Evolutionary conservation across 2,329 filamentous ascomycete species (phyloP), one percentile per base, ranked within the genome.

Genomic region (Whalleya microplaca): DNA sequence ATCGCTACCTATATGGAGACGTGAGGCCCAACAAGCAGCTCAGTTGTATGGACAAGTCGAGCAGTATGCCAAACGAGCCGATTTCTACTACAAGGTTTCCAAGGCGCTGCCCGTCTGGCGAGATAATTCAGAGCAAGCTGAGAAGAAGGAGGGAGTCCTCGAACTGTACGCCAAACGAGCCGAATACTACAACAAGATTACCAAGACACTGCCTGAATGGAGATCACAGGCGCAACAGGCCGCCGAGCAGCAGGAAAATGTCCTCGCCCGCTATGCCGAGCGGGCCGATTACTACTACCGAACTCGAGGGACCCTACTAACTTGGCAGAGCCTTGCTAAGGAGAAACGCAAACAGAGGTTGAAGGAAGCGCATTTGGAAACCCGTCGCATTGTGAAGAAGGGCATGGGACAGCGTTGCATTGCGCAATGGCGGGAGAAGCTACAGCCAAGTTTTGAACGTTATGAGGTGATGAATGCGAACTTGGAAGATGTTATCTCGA

Each of bases 351-450:
- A 69, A 54, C 56, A 66, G 37, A 68, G 61, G 41, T 55, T 72
- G 14, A 70, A 61, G 48, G 68, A 72, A 23, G 68, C 70, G 7
- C 65, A 72, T 56, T 47, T 71, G 41, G 70, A 71, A 56, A 69
- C 69, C 16, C 70, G 70, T 20, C 70, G 70, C 14, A 58, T 65
- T 49, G 69, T 72, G 21, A 72, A 72, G 61, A 71, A 64, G 54
- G 64, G 64, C 3, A 71, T 72, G 68, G 70, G 70, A 9, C 61
- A 62, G 21, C 69, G 68, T 16, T 69, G 65, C 23, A 57, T 72
- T 21, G 62, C 55, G 20, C 54, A 64, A 51, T 72, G 70, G 70
- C 68, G 67, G 6, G 54, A 61, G 41, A 60, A 63, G 46, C 59
- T 71, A 2, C 61, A 63, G 32, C 59, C 65, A n/a, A 70, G 61